Evolutionary conservation across 2,329 filamentous ascomycete genomes (phyloP), one percentile per base, ranked within the genome.

Genomic region (Phoma sp.): DNA sequence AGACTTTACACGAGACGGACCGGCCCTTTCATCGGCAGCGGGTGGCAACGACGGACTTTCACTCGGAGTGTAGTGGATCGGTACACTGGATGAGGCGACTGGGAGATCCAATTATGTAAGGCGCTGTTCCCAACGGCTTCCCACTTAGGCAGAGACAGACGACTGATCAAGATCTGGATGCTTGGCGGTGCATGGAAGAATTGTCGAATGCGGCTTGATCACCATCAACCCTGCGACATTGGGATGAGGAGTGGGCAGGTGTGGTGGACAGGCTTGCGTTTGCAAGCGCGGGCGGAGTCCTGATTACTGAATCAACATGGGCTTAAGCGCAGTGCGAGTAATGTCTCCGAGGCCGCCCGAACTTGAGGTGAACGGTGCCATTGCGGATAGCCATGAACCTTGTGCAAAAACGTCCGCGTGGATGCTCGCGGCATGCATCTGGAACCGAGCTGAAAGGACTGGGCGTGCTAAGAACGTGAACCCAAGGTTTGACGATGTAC

Each of bases 1-100:
- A 15, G 26, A 25, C 15, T 40, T 25, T 40, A 30, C 28, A 25
- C 20, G 15, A 48, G 5, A 45, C 45, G 39, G 51, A 21, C 49
- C 45, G 51, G 34, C 15, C 39, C 51, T 49, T 42, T 11, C 38
- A 45, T 38, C 38, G 30, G 38, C 33, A 40, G 26, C 25, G 39
- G 45, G 45, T 36, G 45, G 51, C 33, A 29, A 46, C 21, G 14
- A 33, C 25, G 42, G 43, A 34, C 28, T 18, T 23, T 46, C 38
- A 28, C 11, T 42, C 20, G 10, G 30, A 15, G 45, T 34, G 26
- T 26, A 32, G 21, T 25, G 12, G 25, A 17, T 32, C 10, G 29
- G 42, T 9, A 18, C 32, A 12, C 42, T 38, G 32, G 37, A 11
- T 43, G 25, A 36, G 42, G 32, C 30, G 33, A 42, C 28, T 38